Base-by-base conservation (phyloP, 805 yeast genomes). In the Kregervanrija pseudodelftensis region DNA sequence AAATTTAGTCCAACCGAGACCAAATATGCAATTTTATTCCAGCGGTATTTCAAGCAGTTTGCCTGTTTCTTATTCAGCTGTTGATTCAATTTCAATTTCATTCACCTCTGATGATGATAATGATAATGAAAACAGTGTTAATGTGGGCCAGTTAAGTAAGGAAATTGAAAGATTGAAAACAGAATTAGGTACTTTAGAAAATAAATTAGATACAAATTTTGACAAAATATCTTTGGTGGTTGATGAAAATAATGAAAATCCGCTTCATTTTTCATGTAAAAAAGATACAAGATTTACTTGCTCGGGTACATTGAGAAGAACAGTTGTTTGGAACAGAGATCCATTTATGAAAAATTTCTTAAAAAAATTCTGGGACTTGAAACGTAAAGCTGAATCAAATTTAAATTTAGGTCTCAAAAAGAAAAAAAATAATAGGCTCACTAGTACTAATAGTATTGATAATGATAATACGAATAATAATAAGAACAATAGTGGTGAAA, bases 301-400 rank as follows among this genome's bases (percentile, higher is more conserved):
- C 4, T 30, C 36, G 3, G 56, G 56, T 3, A 37, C 50, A 10
- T 48, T 51, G 36, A 41, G 39, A 11, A 36, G 37, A 15, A 34
- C 37, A 10, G 34, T 40, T 4, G 11, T 54, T 4, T 51, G 55
- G 56, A 39, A 40, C 8, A 41, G 49, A 31, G 58, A 54, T 40
- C 54, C 56, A 3, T 39, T 54, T n/a, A 49, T 54, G 50, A 12
- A 31, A 8, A 40, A 37, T 12, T 35, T 53, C 8, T 43, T 49
- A 5, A 40, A 43, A 9, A 33, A 31, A 5, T 51, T 50, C 34
- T 39, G 41, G 12, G 7, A 36, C 1, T 12, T 46, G 11, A 42
- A 33, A 31, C 32, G 42, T 8, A 43, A 16, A 13, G 28, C n/a
- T 11, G 28, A 30, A 31, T 47, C 31, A 33, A 43, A 39, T 22